A percentile compares a stretch with the other conserved stretches of the same genome.
Evolutionary conservation across 306 rosid species (phyloP).

Genomic region (Vicia villosa): DNA sequence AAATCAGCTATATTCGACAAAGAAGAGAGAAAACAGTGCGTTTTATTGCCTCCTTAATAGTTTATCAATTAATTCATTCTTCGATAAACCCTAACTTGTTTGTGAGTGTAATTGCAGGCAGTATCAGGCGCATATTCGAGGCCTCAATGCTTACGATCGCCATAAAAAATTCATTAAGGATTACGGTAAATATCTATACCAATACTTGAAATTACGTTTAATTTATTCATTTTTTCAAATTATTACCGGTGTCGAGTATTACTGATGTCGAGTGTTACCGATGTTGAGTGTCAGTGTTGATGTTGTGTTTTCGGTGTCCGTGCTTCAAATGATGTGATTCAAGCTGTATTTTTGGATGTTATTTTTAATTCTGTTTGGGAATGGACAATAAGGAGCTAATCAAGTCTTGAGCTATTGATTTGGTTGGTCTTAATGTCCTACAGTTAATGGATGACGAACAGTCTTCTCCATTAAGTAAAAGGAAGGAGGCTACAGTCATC

Average conservation of each 20-base stretch:
- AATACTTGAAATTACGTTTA: too few relatives aligned
- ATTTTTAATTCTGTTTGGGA: background rate
- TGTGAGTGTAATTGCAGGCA: constrained; percentile 37
- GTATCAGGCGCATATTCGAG: constrained; percentile 54
- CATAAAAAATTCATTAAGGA: constrained; percentile 61
- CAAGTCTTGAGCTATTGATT: constrained; percentile 62
- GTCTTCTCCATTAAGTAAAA: constrained; percentile 64
- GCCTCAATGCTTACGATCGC: constrained; percentile 57
- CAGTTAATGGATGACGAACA: constrained; percentile 82
- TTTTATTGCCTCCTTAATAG: background rate
- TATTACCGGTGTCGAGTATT: too few relatives aligned
- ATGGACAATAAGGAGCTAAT: constrained; percentile 55
- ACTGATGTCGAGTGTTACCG: too few relatives aligned
- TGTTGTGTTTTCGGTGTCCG: too few relatives aligned
- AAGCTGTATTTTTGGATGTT: background rate
- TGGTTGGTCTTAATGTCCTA: constrained; percentile 73
- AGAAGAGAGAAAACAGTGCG: constrained; percentile 58
- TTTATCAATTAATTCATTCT: background rate
- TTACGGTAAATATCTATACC: constrained; percentile 48
- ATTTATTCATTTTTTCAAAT: too few relatives aligned
- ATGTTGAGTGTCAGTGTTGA: too few relatives aligned
- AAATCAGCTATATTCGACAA: constrained; percentile 48
- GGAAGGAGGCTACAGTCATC: constrained; percentile 60
- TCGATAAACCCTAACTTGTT: background rate
- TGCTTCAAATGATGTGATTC: constrained; percentile 9